Evolutionary conservation across 441 rosid species (phyloP), one percentile per base, ranked within the genome.

Genomic region (Adansonia madagascariensis): DNA sequence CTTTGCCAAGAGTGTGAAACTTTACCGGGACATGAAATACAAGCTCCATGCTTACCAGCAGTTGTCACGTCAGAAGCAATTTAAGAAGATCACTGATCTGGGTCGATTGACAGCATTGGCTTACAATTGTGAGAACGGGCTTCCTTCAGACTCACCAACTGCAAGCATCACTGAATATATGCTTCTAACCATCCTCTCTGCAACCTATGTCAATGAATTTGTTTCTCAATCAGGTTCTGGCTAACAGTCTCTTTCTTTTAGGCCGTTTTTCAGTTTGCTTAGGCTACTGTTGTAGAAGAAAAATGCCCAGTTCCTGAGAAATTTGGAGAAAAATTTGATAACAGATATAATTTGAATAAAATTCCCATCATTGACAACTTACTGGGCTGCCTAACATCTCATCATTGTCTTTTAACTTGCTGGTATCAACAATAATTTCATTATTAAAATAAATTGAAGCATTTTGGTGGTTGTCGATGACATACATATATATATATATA

Each of bases 1-100:
- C 22, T 62, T 52, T 39, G 46, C 14, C 9, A 61, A 56, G 6
- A 78, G 84, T 61, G 15, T 60, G 35, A 15, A 17, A 60, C 35
- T 24, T 60, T 60, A 60, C 39, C 15, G 22, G 35, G 64, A 59
- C 1, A 59, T 59, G 15, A 59, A 59, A 59, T 14, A 17, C 15
- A 59, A 59, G 39, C 64, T 60, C 39, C 7, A 4, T 22, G 64
- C 15, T 24, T 39, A 60, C 1, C 39, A 0, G n/a, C 7, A 10
- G 39, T 22, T 60, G 39, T 60, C 64, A 24, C 64, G 15, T 10
- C 7, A 1, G 39, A 60, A 60, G 64, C n/a, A 22, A 10, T 22
- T 60, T 15, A 60, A 60, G 64, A 22, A 10, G 35, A 60, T 60
- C 39, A 60, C 15, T 9, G 39, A 24, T 12, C 7, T 22, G 35